Evolutionary conservation across 2,329 filamentous ascomycete genomes (phyloP).

Genomic region (Penicillium sp.): DNA sequence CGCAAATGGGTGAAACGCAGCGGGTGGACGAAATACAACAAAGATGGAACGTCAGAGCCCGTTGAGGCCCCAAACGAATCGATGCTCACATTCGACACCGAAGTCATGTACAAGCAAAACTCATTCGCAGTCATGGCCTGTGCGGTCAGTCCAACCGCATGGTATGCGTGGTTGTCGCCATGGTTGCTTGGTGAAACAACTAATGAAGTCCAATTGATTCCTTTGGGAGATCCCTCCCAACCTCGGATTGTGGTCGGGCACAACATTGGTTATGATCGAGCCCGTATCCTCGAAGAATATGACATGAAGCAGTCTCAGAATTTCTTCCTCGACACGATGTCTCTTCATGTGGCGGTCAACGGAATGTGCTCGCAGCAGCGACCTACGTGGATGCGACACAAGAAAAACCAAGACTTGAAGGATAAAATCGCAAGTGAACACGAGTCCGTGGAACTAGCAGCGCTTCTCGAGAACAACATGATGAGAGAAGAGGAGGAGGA

Average conservation of each 20-base stretch:
- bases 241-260: constrained; percentile 85
- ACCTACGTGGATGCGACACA: constrained; percentile 96
- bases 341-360: constrained; percentile 93
- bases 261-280: constrained; percentile 93
- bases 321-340: constrained; percentile 96
- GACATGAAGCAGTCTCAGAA: constrained; percentile 78
- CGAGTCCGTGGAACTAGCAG: constrained; percentile 69
- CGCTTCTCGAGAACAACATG: constrained; percentile 67
- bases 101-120: constrained; percentile 93
- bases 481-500: constrained; percentile 86
- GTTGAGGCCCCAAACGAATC: constrained; percentile 77
- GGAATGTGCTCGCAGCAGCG: constrained; percentile 98
- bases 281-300: constrained; percentile 87
- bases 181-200: constrained; percentile 86
- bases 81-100: constrained; percentile 90
- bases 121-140: constrained; percentile 97
- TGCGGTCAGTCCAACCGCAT: constrained; percentile 82
- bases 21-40: constrained; percentile 92
- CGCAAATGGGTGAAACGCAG: constrained; percentile 76
- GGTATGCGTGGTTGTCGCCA: constrained; percentile 97
- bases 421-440: constrained; percentile 76
- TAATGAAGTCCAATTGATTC: constrained; percentile 77
- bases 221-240: constrained; percentile 74
- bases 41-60: constrained; percentile 70
- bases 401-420: constrained; percentile 81